Conservation (phyloP, 1,139 yeast species). For the Suhomyces taliae region DNA sequence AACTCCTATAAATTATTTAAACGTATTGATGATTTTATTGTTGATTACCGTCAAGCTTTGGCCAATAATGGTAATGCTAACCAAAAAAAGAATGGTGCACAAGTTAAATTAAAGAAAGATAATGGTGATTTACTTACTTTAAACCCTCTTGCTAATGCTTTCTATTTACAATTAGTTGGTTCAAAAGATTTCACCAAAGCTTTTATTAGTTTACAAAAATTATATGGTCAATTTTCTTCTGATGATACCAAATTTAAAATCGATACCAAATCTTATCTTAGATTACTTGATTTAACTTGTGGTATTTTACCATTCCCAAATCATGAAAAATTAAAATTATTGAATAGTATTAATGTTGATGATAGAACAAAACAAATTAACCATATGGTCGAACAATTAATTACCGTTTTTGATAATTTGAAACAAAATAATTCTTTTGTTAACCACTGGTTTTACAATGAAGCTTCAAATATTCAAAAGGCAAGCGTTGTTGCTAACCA, state of each 20-base stretch:
- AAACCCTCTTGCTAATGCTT: conserved; percentile 62
- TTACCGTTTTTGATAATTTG: conserved; percentile 34
- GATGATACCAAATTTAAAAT: conserved; percentile 18
- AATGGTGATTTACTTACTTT: conserved; percentile 44
- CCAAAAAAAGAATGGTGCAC: conserved; percentile 3
- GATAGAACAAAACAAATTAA: conserved; percentile 37
- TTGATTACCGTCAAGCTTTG: conserved; percentile 38
- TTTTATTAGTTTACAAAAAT: conserved; percentile 36
- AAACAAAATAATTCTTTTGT: conserved; percentile 34
- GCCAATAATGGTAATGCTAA: conserved; percentile 10
- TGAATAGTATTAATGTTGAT: conserved; percentile 33
- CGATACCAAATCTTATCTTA: conserved; percentile 33
- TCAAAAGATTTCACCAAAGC: conserved; percentile 48
- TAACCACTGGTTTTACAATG: conserved; percentile 49
- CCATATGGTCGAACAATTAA: conserved; percentile 34
- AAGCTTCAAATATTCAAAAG: conserved; percentile 53
- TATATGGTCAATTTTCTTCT: conserved; percentile 27
- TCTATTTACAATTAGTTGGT: conserved; percentile 54
- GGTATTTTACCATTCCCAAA: conserved; percentile 62
- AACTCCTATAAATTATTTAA: conserved; percentile 33
- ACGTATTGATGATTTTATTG: conserved; percentile 44
- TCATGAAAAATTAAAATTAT: conserved; percentile 43
- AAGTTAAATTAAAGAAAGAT: conserved; percentile 3
- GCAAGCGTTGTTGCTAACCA: conserved; percentile 62
- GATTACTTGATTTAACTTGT: conserved; percentile 53